Percentiles rank a stretch among this genome's conserved stretches.
These are phyloP conservation scores for Chlorella ohadii DNA, from an alignment of 139 green algal species.

Conservation along the genomic window DNA sequence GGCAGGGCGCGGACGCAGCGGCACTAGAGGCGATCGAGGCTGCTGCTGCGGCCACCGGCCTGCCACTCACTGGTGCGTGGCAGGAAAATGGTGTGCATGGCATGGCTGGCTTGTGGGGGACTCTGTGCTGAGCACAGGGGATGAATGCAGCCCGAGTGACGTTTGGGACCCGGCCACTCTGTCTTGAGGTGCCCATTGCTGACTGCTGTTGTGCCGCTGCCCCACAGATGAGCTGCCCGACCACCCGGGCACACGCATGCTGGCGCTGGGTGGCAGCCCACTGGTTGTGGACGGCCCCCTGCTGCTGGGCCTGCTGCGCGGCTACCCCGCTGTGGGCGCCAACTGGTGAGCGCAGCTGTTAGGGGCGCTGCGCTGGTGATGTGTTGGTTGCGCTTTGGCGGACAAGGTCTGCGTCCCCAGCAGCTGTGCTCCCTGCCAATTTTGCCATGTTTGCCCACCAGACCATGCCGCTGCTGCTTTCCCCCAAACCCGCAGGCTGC, in stretches of 20 bases:
- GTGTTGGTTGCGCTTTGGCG: neutral
- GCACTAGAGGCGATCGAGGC: neutral
- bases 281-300: neutral
- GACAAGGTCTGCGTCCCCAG: too few species aligned
- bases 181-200: too few species aligned
- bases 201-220: neutral
- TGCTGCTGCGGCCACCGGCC: neutral
- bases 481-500: neutral
- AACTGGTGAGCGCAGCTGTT: neutral
- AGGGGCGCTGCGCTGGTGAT: neutral
- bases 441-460: too few species aligned
- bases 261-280: neutral
- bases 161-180: too few species aligned
- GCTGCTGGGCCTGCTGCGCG: conserved; percentile 26
- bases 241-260: conserved; percentile 16
- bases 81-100: neutral
- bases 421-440: too few species aligned
- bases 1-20: neutral
- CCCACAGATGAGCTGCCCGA: conserved; percentile 23
- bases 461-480: neutral
- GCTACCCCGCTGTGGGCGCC: conserved; percentile 6
- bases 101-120: neutral
- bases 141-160: too few species aligned
- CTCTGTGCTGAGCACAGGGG: too few species aligned
- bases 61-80: neutral